A percentile compares a stretch with the other conserved stretches of the same genome.
Evolutionary conservation across 345 rosid genomes (phyloP).

Genomic region (Isatis tinctoria): DNA sequence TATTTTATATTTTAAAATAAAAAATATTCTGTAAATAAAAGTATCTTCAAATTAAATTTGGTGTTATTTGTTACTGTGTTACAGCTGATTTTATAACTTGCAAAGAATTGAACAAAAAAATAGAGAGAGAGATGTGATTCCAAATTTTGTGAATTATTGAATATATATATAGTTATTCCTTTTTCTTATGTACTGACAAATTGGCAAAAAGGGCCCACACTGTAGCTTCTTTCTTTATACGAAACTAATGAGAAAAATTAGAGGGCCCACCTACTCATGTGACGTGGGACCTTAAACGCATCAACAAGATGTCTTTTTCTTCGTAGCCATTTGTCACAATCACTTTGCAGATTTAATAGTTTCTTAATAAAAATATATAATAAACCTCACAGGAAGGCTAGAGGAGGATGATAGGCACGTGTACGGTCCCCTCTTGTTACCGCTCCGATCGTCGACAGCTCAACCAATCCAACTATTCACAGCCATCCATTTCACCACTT

Average conservation of each 20-base stretch:
- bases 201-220: slow-evolving; percentile 1
- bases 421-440: slow-evolving; percentile 19
- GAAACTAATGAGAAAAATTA: slow-evolving; percentile 21
- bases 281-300: slow-evolving; percentile 40
- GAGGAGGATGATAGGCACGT: slow-evolving; percentile 26
- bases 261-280: slow-evolving; percentile 34
- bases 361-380: background rate
- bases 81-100: background rate
- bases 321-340: slow-evolving; percentile 34
- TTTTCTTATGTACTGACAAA: slow-evolving; percentile 21
- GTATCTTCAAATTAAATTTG: background rate
- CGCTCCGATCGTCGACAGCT: slow-evolving; percentile 23
- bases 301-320: slow-evolving; percentile 36
- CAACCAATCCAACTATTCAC: slow-evolving; percentile 7
- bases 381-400: slow-evolving; percentile 10
- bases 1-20: too few species aligned
- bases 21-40: background rate
- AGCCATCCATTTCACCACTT: slow-evolving; percentile 25
- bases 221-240: slow-evolving; percentile 33
- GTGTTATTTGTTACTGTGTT: background rate
- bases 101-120: background rate
- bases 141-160: background rate
- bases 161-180: background rate
- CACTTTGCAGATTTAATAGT: slow-evolving; percentile 4
- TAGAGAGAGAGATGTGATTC: background rate